phyloP scores from a whole-genome alignment of 2,329 filamentous ascomycete genomes.

The Penicillium rolfsii region DNA sequence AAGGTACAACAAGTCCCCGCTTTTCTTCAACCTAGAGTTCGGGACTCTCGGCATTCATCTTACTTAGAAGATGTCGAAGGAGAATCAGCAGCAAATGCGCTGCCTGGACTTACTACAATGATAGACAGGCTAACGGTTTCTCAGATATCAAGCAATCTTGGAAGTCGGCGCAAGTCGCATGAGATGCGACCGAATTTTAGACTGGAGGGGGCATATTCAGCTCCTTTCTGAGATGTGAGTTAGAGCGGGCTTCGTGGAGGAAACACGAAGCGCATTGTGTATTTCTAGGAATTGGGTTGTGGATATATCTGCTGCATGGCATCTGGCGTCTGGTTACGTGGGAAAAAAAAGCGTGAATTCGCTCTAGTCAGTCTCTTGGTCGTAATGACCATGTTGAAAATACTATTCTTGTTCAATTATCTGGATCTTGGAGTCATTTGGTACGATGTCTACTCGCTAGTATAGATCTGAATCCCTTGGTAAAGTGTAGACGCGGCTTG shows the following conservation, averaged over 20 bases:
- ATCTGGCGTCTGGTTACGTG: slow-evolving; percentile 41
- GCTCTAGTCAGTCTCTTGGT: slow-evolving; percentile 9
- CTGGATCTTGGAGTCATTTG: background rate
- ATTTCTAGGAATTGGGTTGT: slow-evolving; percentile 29
- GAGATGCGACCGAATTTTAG: slow-evolving; percentile 16
- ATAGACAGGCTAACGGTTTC: slow-evolving; percentile 8
- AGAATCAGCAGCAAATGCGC: slow-evolving; percentile 1
- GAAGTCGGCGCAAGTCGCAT: slow-evolving; percentile 42
- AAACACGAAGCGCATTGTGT: slow-evolving; percentile 26
- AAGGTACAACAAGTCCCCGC: slow-evolving; percentile 60
- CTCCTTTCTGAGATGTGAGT: background rate
- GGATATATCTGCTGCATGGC: slow-evolving; percentile 41
- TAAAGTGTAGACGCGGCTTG: background rate
- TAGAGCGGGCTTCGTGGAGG: background rate
- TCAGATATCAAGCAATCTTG: slow-evolving; percentile 53
- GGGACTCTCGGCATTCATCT: background rate
- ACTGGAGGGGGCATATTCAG: background rate
- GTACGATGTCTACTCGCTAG: background rate
- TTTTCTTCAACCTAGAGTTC: background rate
- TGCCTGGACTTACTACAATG: background rate
- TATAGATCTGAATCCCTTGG: background rate
- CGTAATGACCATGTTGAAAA: slow-evolving; percentile 6
- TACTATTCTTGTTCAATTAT: slow-evolving; percentile 1
- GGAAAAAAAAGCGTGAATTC: slow-evolving; percentile 16
- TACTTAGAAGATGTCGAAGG: too few relatives aligned